phyloP scores from a whole-genome alignment of 2,329 filamentous ascomycete genomes.

The Colletotrichum spinosum region DNA sequence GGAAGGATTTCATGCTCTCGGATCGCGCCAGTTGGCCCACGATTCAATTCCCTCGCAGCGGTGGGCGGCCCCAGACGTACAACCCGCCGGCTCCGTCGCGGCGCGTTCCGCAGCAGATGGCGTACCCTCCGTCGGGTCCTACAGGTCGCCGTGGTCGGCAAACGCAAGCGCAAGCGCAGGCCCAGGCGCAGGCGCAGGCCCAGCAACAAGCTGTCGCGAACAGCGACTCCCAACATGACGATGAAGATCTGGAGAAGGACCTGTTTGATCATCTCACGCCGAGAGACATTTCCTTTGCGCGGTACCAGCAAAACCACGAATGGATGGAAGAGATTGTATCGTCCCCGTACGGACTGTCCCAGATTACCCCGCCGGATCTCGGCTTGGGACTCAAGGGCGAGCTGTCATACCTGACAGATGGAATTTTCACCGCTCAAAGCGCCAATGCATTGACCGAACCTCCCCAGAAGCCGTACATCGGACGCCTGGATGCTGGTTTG shows the following conservation, averaged over 20 bases:
- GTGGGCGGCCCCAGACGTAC: slow-evolving; percentile 63
- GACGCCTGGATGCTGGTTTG: slow-evolving; percentile 78
- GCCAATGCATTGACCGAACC: slow-evolving; percentile 58
- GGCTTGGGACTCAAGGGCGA: slow-evolving; percentile 88
- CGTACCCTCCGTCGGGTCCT: slow-evolving; percentile 68
- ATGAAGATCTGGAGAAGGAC: slow-evolving; percentile 87
- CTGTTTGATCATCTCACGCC: slow-evolving; percentile 91
- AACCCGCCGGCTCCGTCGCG: slow-evolving; percentile 54
- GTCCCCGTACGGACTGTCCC: slow-evolving; percentile 86
- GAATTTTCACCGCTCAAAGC: slow-evolving; percentile 80
- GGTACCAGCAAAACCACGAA: slow-evolving; percentile 95
- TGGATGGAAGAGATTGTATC: slow-evolving; percentile 99
- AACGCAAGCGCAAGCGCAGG: slow-evolving; percentile 55
- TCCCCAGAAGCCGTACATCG: slow-evolving; percentile 70
- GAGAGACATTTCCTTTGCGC: slow-evolving; percentile 85
- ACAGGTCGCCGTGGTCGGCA: slow-evolving; percentile 32
- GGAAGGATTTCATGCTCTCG: slow-evolving; percentile 94
- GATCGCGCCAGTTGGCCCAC: slow-evolving; percentile 92
- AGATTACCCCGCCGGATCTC: slow-evolving; percentile 89
- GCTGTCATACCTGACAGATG: slow-evolving; percentile 83
- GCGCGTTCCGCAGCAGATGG: slow-evolving; percentile 69
- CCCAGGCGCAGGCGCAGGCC: slow-evolving; percentile 46
- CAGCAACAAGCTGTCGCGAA: slow-evolving; percentile 37
- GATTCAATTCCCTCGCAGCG: slow-evolving; percentile 75
- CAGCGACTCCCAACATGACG: slow-evolving; percentile 61